These are phyloP conservation scores for Picea glauca DNA, from an alignment of 75 land plant species.

Conservation along the genomic window DNA sequence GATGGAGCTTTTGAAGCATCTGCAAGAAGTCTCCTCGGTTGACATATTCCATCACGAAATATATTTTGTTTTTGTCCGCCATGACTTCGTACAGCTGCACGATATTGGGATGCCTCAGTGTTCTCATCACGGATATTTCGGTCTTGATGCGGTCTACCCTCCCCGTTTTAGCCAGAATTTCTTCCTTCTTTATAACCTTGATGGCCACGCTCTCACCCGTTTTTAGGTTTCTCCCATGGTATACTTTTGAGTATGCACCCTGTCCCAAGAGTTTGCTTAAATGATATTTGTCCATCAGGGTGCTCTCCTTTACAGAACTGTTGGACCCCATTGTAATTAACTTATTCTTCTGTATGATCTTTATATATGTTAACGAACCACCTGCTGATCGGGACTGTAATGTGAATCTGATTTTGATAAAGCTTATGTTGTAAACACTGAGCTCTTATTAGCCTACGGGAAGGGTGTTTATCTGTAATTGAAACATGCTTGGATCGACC, in stretches of 20 bases:
- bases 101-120: slow-evolving; percentile 23
- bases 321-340: too few relatives aligned
- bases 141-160: background rate
- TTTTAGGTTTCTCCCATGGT: background rate
- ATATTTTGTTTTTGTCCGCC: slow-evolving; percentile 31
- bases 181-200: background rate
- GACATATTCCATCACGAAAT: slow-evolving; percentile 51
- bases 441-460: too few relatives aligned
- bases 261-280: background rate
- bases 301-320: background rate
- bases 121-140: slow-evolving; percentile 19
- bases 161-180: background rate
- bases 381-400: too few relatives aligned
- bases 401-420: too few relatives aligned
- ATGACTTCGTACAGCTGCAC: slow-evolving; percentile 20
- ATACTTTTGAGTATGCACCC: background rate
- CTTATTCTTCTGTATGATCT: too few relatives aligned
- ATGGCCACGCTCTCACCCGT: background rate
- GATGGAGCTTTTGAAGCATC: slow-evolving; percentile 17
- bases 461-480: too few relatives aligned
- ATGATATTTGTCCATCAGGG: background rate
- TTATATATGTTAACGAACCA: too few relatives aligned
- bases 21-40: slow-evolving; percentile 53
- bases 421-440: too few relatives aligned
- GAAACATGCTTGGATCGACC: too few relatives aligned